phyloP scores from a whole-genome alignment of 2,329 filamentous ascomycete genomes.

The Verticillium zaregamsianum region DNA sequence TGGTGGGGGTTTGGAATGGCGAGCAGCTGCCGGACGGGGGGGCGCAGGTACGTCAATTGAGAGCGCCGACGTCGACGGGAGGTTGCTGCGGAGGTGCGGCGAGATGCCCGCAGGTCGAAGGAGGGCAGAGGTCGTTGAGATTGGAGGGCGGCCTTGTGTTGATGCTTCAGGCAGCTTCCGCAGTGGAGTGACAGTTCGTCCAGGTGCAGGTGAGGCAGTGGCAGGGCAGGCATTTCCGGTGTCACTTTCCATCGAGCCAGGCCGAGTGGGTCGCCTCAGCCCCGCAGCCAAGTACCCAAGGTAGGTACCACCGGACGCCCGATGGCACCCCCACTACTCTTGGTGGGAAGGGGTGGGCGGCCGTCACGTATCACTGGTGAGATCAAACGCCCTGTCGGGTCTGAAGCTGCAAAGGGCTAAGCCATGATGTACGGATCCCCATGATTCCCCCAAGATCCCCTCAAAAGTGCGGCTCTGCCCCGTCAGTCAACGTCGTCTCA shows the following conservation, averaged over 20 bases:
- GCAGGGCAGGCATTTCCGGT: not conserved
- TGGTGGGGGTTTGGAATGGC: not conserved
- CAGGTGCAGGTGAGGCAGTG: not conserved
- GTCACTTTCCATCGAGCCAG: not conserved
- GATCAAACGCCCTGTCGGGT: not conserved
- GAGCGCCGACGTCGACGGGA: not conserved
- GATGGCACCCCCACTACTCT: not conserved
- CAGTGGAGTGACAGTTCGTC: not conserved
- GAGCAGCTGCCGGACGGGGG: not conserved
- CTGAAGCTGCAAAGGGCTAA: not conserved
- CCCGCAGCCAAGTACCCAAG: not conserved
- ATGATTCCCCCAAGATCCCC: not conserved
- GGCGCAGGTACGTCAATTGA: not conserved
- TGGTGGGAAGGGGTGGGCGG: constrained; percentile 1
- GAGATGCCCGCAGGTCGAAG: not conserved
- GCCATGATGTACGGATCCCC: not conserved
- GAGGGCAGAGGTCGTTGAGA: not conserved
- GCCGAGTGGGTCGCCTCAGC: not conserved
- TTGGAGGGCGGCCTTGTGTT: not conserved
- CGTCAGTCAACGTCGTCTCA: not conserved
- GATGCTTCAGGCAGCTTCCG: not conserved
- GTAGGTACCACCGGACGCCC: not conserved
- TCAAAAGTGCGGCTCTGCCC: constrained; percentile 1
- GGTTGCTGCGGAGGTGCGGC: not conserved
- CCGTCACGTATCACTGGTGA: constrained; percentile 2